Evolutionary conservation across 352 stramenopile genomes (phyloP).

Genomic region (Globisporangium paddicum): DNA sequence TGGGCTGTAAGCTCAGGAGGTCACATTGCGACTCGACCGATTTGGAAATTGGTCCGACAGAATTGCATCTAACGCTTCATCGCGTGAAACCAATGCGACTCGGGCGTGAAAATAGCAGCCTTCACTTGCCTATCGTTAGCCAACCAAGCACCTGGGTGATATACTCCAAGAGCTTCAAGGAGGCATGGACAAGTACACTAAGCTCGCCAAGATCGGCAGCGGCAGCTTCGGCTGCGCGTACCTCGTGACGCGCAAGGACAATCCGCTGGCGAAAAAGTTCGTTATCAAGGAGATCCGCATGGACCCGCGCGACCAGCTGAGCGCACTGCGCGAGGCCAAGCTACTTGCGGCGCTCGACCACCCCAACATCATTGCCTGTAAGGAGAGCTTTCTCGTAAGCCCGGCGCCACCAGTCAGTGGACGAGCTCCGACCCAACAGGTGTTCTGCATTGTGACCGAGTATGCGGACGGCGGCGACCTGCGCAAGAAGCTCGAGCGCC

Average conservation of each 20-base stretch:
- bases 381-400: constrained; percentile 65
- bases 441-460: constrained; percentile 86
- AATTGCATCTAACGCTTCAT: background rate
- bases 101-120: too few relatives aligned
- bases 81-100: constrained; percentile 10
- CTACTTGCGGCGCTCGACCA: constrained; percentile 70
- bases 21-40: background rate
- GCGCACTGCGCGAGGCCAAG: constrained; percentile 56
- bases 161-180: background rate
- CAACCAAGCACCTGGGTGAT: too few relatives aligned
- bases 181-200: constrained; percentile 77
- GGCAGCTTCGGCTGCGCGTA: constrained; percentile 70
- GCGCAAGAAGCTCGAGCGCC: constrained; percentile 41
- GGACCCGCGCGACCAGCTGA: constrained; percentile 55
- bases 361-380: constrained; percentile 80
- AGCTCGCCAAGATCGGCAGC: constrained; percentile 71
- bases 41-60: background rate
- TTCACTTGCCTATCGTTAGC: too few relatives aligned
- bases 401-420: constrained; percentile 2
- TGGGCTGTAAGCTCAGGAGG: background rate
- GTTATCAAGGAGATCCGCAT: constrained; percentile 78
- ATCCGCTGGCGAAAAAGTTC: constrained; percentile 33
- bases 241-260: constrained; percentile 43
- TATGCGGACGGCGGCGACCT: constrained; percentile 79
- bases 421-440: constrained; percentile 1